Conservation (phyloP, 208 protist genomes). For the Trypanosoma avium region DNA sequence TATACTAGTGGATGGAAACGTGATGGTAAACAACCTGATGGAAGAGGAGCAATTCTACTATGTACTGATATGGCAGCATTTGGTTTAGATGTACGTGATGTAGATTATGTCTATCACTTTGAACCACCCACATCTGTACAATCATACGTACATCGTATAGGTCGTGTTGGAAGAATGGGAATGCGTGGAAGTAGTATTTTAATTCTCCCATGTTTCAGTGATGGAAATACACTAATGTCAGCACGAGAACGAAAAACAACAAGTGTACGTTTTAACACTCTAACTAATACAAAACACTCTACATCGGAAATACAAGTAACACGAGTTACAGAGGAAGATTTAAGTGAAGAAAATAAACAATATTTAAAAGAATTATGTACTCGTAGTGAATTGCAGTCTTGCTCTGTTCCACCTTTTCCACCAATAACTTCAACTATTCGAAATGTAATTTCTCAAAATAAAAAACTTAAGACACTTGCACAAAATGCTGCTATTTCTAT, state of each 20-base stretch:
- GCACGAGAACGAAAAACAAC: conserved; percentile 66
- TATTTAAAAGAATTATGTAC: conserved; percentile 62
- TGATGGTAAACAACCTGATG: conserved; percentile 49
- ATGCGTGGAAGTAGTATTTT: conserved; percentile 86
- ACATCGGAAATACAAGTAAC: conserved; percentile 53
- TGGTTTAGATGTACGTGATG: conserved; percentile 89
- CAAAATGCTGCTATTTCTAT: conserved; percentile 68
- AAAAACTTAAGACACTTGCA: conserved; percentile 55
- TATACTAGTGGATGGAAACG: conserved; percentile 84
- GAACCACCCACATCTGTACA: conserved; percentile 75
- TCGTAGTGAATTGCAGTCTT: conserved; percentile 54
- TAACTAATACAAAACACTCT: conserved; percentile 72
- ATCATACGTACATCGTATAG: conserved; percentile 90
- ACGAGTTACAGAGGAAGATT: conserved; percentile 30
- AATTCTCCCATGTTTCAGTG: conserved; percentile 58
- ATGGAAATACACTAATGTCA: conserved; percentile 19
- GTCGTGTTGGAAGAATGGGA: conserved; percentile 89
- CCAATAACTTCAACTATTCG: conserved; percentile 78
- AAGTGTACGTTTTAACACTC: conserved; percentile 67
- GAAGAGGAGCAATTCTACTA: conserved; percentile 81
- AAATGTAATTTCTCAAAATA: conserved; percentile 65
- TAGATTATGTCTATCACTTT: conserved; percentile 93
- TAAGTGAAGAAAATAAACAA: conserved; percentile 32
- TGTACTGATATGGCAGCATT: conserved; percentile 91
- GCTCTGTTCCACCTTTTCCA: conserved; percentile 69